Evolutionary conservation across 371 early-diverging fungal genomes (phyloP), one percentile per base, ranked within the genome.

Genomic region (Paraphysoderma sedebokerense): DNA sequence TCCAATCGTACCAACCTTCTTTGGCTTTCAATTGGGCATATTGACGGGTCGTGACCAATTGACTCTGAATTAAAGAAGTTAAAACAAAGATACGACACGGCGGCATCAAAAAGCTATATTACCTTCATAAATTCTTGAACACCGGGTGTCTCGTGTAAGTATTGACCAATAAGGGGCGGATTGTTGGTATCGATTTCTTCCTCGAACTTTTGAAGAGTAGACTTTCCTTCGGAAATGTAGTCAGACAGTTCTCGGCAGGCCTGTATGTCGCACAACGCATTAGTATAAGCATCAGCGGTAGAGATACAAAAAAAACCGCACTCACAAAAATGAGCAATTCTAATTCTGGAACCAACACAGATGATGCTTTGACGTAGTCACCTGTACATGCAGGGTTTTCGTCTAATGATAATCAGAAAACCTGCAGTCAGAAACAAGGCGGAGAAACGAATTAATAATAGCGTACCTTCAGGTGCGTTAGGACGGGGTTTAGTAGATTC

Each of bases 1-100:
- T 44, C 50, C 50, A 50, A 17, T 38, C 29, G 24, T 50, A 50
- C 50, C 50, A 50, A n/a, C 46, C 39, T 24, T 29, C 28, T 33
- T 50, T 50, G 17, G 39, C 50, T 20, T 35, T 45, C n/a, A 50
- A 5, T 7, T 46, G 31, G 11, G 50, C 36, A 23, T 50, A 36
- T 17, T 31, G 32, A 28, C 46, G 44, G 33, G 46, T 44, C 15
- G 46, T 9, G n/a, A 34, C 37, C 29, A 50, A 50, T 20, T 46
- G 47, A n/a, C n/a, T n/a, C n/a, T n/a, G n/a, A n/a, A n/a, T n/a
- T n/a, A n/a, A n/a, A n/a, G n/a, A n/a, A n/a, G n/a, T n/a, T n/a
- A n/a, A n/a, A n/a, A n/a, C n/a, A n/a, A n/a, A n/a, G n/a, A n/a
- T n/a, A n/a, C n/a, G n/a, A n/a, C n/a, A n/a, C n/a, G n/a, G n/a